Evolutionary conservation across 169 alveolate genomes (phyloP).

Genomic region (Babesia sp.): DNA sequence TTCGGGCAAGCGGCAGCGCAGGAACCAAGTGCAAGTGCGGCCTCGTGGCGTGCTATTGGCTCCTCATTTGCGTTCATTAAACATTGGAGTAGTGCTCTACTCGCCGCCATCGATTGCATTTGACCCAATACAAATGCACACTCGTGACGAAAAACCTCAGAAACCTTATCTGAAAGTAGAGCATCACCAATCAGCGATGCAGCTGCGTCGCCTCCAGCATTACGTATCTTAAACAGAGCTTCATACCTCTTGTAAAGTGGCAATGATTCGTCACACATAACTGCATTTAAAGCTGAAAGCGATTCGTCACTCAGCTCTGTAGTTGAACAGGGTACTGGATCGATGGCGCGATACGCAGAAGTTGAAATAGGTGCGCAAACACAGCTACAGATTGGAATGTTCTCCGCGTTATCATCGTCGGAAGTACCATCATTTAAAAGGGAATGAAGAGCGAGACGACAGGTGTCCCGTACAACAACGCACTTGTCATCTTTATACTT

Average conservation of each 20-base stretch:
- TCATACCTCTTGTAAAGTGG: slow-evolving; percentile 67
- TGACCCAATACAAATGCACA: slow-evolving; percentile 91
- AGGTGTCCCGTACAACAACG: slow-evolving; percentile 59
- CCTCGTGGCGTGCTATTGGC: slow-evolving; percentile 91
- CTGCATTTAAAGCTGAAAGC: slow-evolving; percentile 10
- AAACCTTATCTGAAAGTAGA: slow-evolving; percentile 72
- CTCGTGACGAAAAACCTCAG: slow-evolving; percentile 89
- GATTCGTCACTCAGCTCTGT: slow-evolving; percentile 13
- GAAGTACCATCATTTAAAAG: slow-evolving; percentile 14
- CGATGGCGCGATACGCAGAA: slow-evolving; percentile 66
- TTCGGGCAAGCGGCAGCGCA: slow-evolving; percentile 63
- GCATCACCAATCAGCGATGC: slow-evolving; percentile 80
- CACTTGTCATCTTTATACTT: slow-evolving; percentile 41
- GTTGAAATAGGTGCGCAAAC: slow-evolving; percentile 40
- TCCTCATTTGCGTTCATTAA: slow-evolving; percentile 76
- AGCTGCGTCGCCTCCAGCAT: slow-evolving; percentile 62
- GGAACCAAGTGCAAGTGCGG: slow-evolving; percentile 90
- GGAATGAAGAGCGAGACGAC: slow-evolving; percentile 56
- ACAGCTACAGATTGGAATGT: slow-evolving; percentile 12
- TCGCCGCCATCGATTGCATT: slow-evolving; percentile 74
- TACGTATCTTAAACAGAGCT: slow-evolving; percentile 79
- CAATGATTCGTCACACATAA: slow-evolving; percentile 38
- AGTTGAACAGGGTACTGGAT: slow-evolving; percentile 57
- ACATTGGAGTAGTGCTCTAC: slow-evolving; percentile 70
- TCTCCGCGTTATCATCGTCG: slow-evolving; percentile 3